Evolutionary conservation across 2,329 filamentous ascomycete genomes (phyloP), one percentile per base, ranked within the genome.

Genomic region (Fusarium brevicatenulatum): DNA sequence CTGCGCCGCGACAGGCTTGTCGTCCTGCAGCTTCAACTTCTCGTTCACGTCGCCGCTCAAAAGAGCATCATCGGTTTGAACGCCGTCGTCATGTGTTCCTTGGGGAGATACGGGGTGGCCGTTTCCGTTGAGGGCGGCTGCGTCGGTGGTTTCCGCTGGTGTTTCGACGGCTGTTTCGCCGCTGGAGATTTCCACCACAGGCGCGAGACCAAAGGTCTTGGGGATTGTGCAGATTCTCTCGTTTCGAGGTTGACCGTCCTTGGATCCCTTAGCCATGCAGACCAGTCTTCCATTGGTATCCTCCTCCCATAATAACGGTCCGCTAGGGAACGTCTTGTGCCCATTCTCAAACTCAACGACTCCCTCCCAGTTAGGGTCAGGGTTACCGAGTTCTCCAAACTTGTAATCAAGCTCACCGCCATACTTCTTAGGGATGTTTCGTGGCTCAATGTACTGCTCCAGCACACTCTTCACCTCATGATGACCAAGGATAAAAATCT

Each of bases 351-450:
- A 91, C 18, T 80, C 76, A 25, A 87, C 78, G 43, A 86, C 79
- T 25, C 85, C 84, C 44, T 85, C 81, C 80, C 89, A 87, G 37
- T 82, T 80, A 2, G 89, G 88, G 74, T 97, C 95, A n/a, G 95
- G 83, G 57, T 90, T 88, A 11, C 93, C 91, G 82, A 91, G 85
- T 69, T 93, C 89, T 61, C 94, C 94, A 84, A 93, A 98, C 55
- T 88, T 83, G 84, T 93, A 98, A 30, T 97, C 92, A 13, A 98
- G 88, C 72, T 94, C 88, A 49, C 95, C 95, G 68, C 95, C 95
- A 80, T 97, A 98, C 80, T 92, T 90, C 81, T 93, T 95, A 23
- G 95, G 95, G 70, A 98, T 95, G 82, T 95, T 93, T 59, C 89
- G 87, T 1, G 89, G 86, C 59, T 97, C 92, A 80, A 98, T 94